These are phyloP conservation scores for Trebouxiophyceae sp. DNA, from an alignment of 163 green algal genomes.

Conservation along the genomic window DNA sequence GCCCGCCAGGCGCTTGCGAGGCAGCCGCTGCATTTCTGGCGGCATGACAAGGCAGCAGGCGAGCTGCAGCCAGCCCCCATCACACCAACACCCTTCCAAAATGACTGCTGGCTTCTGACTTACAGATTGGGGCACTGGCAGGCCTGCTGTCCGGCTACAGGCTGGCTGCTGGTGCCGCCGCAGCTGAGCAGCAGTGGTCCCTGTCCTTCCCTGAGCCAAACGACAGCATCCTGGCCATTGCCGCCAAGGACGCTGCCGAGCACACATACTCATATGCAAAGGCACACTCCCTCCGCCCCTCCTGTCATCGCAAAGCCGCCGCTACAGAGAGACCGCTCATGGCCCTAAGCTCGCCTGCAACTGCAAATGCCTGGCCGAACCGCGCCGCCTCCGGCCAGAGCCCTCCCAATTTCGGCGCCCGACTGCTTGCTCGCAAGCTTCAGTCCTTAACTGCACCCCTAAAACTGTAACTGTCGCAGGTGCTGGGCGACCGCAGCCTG, in stretches of 20 bases:
- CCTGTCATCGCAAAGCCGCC: no score
- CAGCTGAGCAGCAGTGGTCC: constrained; percentile 22
- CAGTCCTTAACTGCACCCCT: no score
- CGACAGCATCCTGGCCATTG: constrained; percentile 35
- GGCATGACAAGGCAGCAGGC: neutral
- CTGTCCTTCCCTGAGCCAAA: neutral
- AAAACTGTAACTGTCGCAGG: no score
- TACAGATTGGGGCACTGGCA: constrained; percentile 11
- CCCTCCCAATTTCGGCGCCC: no score
- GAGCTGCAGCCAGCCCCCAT: neutral
- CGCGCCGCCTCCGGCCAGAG: no score
- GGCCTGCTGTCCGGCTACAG: constrained; percentile 10
- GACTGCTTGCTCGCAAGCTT: neutral
- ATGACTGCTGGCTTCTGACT: constrained; percentile 3
- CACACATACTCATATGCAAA: constrained; percentile 63
- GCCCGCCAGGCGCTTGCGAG: no score
- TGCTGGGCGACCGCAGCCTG: constrained; percentile 75
- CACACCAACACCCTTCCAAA: neutral
- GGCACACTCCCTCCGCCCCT: constrained; percentile 21
- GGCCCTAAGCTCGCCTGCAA: no score
- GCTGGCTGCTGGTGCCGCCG: neutral
- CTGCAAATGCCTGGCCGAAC: no score
- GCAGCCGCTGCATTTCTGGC: neutral
- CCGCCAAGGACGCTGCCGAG: constrained; percentile 28
- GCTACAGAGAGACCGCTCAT: no score